These are phyloP conservation scores for Apiospora rasikravindrae DNA, from an alignment of 2,329 filamentous ascomycete genomes.

Conservation along the genomic window DNA sequence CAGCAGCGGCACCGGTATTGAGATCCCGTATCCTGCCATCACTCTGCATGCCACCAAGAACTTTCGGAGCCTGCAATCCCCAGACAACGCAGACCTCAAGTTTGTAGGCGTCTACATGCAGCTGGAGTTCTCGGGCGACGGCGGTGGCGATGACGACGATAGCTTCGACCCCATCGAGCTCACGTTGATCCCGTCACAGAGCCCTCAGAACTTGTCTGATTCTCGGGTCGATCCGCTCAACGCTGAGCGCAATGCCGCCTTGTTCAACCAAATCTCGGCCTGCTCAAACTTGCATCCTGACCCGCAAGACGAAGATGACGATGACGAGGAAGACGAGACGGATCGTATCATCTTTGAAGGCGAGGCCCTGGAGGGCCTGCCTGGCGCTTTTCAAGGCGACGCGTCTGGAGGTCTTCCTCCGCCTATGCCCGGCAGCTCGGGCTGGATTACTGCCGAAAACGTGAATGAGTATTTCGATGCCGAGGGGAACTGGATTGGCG, in stretches of 20 bases:
- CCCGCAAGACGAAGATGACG: constrained; percentile 62
- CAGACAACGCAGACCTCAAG: constrained; percentile 45
- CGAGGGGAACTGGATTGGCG: constrained; percentile 77
- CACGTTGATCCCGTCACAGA: constrained; percentile 62
- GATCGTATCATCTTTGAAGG: constrained; percentile 64
- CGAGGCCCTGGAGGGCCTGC: constrained; percentile 61
- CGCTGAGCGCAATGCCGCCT: constrained; percentile 45
- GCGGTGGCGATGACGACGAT: constrained; percentile 65
- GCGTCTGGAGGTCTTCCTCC: constrained; percentile 62
- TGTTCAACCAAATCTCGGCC: constrained; percentile 73
- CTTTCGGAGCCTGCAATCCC: constrained; percentile 44
- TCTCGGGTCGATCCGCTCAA: constrained; percentile 34
- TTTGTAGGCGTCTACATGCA: constrained; percentile 68
- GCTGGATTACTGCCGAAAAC: constrained; percentile 93
- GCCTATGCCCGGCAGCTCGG: constrained; percentile 73
- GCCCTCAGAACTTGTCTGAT: constrained; percentile 37
- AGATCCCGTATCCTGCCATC: constrained; percentile 76
- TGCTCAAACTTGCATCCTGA: constrained; percentile 82
- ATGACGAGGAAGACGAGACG: constrained; percentile 54
- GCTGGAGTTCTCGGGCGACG: constrained; percentile 65
- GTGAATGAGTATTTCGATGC: constrained; percentile 83
- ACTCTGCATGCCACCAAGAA: constrained; percentile 77
- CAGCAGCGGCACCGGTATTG: constrained; percentile 62
- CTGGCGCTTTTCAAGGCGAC: constrained; percentile 57
- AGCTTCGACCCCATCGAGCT: constrained; percentile 69